Conservation (phyloP, 345 rosid genomes). For the Boechera retrofracta region DNA sequence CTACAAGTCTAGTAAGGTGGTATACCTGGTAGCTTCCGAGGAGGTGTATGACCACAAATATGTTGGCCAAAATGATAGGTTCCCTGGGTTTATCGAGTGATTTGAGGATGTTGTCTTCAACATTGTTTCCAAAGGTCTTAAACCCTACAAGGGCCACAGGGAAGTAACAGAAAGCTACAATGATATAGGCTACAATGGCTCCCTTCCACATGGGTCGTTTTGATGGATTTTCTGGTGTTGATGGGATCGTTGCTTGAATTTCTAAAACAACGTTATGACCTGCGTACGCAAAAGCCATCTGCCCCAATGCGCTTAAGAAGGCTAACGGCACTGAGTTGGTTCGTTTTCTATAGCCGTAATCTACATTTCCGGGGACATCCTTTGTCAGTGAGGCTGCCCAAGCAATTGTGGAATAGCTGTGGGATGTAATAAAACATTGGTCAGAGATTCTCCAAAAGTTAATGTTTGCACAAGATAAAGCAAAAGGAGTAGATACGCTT, state of each 20-base stretch:
- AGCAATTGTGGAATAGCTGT: constrained; percentile 83
- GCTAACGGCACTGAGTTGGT: constrained; percentile 47
- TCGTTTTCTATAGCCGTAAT: constrained; percentile 50
- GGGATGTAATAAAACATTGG: background rate
- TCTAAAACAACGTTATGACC: constrained; percentile 89
- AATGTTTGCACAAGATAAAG: background rate
- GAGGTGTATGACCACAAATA: constrained; percentile 79
- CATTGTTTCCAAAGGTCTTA: constrained; percentile 56
- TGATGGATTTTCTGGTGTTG: constrained; percentile 80
- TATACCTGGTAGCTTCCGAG: constrained; percentile 84
- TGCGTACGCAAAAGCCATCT: constrained; percentile 79
- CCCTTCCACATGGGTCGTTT: constrained; percentile 87
- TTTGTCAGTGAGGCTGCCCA: constrained; percentile 60
- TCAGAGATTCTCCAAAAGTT: background rate
- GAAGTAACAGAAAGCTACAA: constrained; percentile 82
- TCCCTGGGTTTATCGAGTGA: constrained; percentile 56
- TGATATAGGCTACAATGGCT: constrained; percentile 64
- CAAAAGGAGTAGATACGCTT: too few species aligned
- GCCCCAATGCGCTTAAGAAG: constrained; percentile 71
- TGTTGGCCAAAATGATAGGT: constrained; percentile 70
- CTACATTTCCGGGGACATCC: constrained; percentile 44
- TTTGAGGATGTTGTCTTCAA: constrained; percentile 62
- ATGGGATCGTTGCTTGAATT: constrained; percentile 90
- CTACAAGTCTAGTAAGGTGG: too few species aligned
- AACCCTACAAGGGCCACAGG: constrained; percentile 77